Conservation (phyloP, 2,329 filamentous ascomycete species). For the Thielaviopsis euricoi region DNA sequence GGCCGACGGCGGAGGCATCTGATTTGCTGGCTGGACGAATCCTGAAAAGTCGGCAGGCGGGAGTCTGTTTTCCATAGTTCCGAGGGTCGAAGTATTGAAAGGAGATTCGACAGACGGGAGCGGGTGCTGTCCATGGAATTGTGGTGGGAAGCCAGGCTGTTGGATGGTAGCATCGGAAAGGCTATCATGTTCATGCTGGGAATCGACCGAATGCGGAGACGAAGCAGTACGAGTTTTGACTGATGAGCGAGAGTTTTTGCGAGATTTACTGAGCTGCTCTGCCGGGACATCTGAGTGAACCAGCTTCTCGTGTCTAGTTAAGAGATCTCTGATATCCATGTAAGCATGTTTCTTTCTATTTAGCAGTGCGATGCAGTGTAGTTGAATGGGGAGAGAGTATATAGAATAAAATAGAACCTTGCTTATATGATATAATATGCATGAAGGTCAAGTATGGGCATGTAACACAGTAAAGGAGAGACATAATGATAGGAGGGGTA, state of each 20-base stretch:
- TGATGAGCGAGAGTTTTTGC: conserved; percentile 33
- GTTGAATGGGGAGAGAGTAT: conserved; percentile 1
- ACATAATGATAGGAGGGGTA: background rate
- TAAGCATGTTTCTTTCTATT: conserved; percentile 24
- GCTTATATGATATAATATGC: background rate
- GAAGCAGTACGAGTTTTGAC: conserved; percentile 22
- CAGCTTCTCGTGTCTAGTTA: conserved; percentile 47
- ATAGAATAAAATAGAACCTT: background rate
- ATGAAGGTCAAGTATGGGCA: conserved; percentile 7
- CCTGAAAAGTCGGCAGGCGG: background rate
- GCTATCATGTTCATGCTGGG: background rate
- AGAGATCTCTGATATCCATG: conserved; percentile 47
- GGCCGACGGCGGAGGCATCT: background rate
- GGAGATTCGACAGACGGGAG: background rate
- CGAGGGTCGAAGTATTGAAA: background rate
- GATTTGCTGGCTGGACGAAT: background rate
- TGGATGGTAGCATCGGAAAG: background rate
- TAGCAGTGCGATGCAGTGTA: background rate
- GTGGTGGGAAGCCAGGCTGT: background rate
- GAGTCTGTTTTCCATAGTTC: background rate
- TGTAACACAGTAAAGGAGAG: background rate
- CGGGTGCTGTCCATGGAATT: background rate
- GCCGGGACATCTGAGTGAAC: conserved; percentile 35
- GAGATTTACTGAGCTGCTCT: conserved; percentile 20
- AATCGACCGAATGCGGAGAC: background rate